Base-by-base conservation (phyloP, 176 grass and related monocot genomes). In the Rhynchospora tenuis region DNA sequence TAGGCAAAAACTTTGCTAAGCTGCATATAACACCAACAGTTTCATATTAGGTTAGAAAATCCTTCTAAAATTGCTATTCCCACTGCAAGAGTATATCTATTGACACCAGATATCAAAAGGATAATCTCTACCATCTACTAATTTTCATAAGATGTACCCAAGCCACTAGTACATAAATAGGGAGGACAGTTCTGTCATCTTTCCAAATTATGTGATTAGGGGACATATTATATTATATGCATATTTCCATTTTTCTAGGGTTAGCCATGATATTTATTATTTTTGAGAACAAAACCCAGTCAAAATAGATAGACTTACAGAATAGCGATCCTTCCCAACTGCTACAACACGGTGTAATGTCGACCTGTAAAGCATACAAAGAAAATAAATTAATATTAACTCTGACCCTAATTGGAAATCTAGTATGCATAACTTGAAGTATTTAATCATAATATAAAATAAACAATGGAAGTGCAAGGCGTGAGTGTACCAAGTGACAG, bases 241-340 rank as follows among this genome's bases (percentile, higher is more conserved):
- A 73, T 50, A 50, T 76, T 55, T 28, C 13, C 7, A 55, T 17
- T 13, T 54, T 76, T 27, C 9, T 76, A 55, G 26, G 11, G 14
- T 11, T 26, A 42, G 14, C 22, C 0, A n/a, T 73, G 10, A 51
- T 73, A 51, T 73, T 51, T 73, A 7, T 0, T 26, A 73, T 23
- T 73, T 76, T 55, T 24, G 54, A 76, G 22, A 28, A 55, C 48
- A 52, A 75, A 54, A 26, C 28, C 6, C 73, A 76, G 23, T 17
- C 13, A 54, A 28, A 38, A 76, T 76, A 19, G 47, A 55, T 13
- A 54, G 26, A 12, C 86, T 93, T 90, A 91, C 92, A 77, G 95
- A 98, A 82, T 94, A 94, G 16, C 95, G 86, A 68, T 95, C 95
- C 87, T 81, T 71, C 9, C 90, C 92, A 82, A 91, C 17, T 50